These are phyloP conservation scores for Ophiostoma sp. DNA, from an alignment of 2,329 filamentous ascomycete genomes.

Conservation along the genomic window DNA sequence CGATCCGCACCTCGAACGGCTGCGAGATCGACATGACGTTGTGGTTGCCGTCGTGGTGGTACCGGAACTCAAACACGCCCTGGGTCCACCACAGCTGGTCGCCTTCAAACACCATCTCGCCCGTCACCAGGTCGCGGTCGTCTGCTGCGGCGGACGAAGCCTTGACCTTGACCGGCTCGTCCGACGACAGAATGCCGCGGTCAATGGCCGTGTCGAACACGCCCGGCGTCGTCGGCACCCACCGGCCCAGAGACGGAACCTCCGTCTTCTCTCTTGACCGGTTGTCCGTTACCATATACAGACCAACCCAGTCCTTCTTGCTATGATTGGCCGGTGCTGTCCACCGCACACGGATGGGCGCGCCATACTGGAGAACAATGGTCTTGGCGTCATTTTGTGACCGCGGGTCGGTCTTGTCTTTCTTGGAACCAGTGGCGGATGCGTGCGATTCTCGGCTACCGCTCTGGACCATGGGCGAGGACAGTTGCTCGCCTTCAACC, in stretches of 20 bases:
- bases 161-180: slow-evolving; percentile 52
- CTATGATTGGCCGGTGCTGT: slow-evolving; percentile 82
- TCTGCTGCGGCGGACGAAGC: slow-evolving; percentile 35
- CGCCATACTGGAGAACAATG: slow-evolving; percentile 81
- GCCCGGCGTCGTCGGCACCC: slow-evolving; percentile 77
- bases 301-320: slow-evolving; percentile 90
- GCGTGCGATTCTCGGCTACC: slow-evolving; percentile 39
- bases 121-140: slow-evolving; percentile 63
- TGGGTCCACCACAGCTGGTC: slow-evolving; percentile 98
- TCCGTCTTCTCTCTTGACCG: slow-evolving; percentile 79
- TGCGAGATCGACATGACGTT: slow-evolving; percentile 91
- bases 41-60: slow-evolving; percentile 91
- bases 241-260: slow-evolving; percentile 82
- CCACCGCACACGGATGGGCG: slow-evolving; percentile 88
- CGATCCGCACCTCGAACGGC: slow-evolving; percentile 87
- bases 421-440: slow-evolving; percentile 41
- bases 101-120: slow-evolving; percentile 83
- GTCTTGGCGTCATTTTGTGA: slow-evolving; percentile 64
- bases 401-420: slow-evolving; percentile 67
- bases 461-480: neutral
- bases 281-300: slow-evolving; percentile 96
- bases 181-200: slow-evolving; percentile 70
- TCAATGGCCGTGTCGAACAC: slow-evolving; percentile 76
- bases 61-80: slow-evolving; percentile 94
- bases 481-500: slow-evolving; percentile 61